These are phyloP conservation scores for Cryomyces antarcticus DNA, from an alignment of 495 filamentous ascomycete genomes.

Conservation along the genomic window DNA sequence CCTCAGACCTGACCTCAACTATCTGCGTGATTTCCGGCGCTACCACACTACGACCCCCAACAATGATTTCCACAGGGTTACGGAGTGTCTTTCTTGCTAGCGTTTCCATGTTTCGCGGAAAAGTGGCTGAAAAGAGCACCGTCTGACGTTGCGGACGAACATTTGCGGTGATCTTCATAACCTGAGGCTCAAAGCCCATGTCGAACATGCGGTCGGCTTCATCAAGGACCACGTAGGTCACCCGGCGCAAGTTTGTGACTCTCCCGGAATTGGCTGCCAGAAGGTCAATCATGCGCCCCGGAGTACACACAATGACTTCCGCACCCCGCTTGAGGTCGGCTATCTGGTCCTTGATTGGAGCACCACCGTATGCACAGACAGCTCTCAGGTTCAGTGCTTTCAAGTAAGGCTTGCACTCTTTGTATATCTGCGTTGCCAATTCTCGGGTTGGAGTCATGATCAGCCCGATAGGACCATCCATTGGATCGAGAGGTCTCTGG, in stretches of 20 bases:
- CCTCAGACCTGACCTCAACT: constrained; percentile 70
- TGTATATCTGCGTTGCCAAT: constrained; percentile 82
- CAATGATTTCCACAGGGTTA: constrained; percentile 74
- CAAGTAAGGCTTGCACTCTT: constrained; percentile 81
- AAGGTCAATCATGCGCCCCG: constrained; percentile 92
- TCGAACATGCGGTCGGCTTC: constrained; percentile 99
- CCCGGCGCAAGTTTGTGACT: constrained; percentile 73
- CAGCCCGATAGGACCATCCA: constrained; percentile 72
- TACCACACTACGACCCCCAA: constrained; percentile 80
- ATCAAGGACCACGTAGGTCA: constrained; percentile 86
- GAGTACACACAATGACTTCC: constrained; percentile 87
- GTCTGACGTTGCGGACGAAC: constrained; percentile 84
- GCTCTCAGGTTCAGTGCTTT: constrained; percentile 75
- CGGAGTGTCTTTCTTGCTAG: constrained; percentile 73
- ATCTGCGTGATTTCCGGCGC: constrained; percentile 88
- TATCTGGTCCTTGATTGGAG: constrained; percentile 95
- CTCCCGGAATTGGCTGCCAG: constrained; percentile 80
- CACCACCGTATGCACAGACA: constrained; percentile 89
- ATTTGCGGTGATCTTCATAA: constrained; percentile 87
- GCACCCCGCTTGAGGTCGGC: constrained; percentile 86
- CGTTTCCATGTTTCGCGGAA: constrained; percentile 84
- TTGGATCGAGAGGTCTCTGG: constrained; percentile 58
- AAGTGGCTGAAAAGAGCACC: constrained; percentile 89
- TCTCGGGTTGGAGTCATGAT: constrained; percentile 94
- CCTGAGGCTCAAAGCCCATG: constrained; percentile 97